These are phyloP conservation scores for Carpinus fangiana DNA, from an alignment of 306 rosid species.

Conservation along the genomic window DNA sequence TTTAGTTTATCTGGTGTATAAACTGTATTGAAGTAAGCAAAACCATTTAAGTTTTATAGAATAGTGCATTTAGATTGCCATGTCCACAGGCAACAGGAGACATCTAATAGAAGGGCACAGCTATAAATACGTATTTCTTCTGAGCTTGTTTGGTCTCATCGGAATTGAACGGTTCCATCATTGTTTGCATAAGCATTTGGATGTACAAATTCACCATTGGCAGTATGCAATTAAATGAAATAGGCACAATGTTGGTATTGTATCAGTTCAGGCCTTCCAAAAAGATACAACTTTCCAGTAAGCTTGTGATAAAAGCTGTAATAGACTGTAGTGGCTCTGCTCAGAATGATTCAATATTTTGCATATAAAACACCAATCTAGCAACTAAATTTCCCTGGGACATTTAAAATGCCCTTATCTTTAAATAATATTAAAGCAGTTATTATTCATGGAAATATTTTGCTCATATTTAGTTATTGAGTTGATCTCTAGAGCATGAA, in stretches of 20 bases:
- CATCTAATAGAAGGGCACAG: not conserved
- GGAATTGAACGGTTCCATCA: not conserved
- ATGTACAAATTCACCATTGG: not conserved
- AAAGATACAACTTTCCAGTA: not conserved
- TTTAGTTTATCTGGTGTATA: conserved; percentile 1
- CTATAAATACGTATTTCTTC: not conserved
- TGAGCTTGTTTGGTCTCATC: not conserved
- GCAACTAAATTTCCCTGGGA: conserved; percentile 4
- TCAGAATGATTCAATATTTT: not conserved
- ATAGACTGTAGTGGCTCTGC: conserved; percentile 3
- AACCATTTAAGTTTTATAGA: not conserved
- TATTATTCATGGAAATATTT: not conserved
- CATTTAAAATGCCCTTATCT: not conserved
- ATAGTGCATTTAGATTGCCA: not conserved
- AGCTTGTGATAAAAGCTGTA: not conserved
- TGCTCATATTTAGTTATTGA: conserved; percentile 13
- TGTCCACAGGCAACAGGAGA: not conserved
- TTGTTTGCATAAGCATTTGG: not conserved
- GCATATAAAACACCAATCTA: not conserved
- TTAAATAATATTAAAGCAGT: not conserved
- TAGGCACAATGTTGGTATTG: not conserved
- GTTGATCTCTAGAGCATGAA: conserved; percentile 20
- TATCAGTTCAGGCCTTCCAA: not conserved
- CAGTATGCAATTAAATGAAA: not conserved
- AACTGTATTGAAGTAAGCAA: conserved; percentile 4